Evolutionary conservation across 2,329 filamentous ascomycete species (phyloP).

Genomic region (Talaromyces sp.): DNA sequence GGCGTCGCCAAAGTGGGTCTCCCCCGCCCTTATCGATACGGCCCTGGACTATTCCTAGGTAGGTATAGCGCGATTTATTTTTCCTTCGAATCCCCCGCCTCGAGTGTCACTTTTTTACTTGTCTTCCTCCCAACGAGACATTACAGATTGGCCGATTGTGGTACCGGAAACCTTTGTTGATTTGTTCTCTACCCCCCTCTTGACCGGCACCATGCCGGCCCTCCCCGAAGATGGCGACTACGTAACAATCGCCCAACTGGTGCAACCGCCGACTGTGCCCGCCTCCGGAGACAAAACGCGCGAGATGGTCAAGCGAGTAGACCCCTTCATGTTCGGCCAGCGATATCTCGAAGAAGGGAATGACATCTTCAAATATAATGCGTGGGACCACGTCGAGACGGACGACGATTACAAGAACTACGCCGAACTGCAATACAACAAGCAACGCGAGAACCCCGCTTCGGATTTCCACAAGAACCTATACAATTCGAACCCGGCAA

Average conservation of each 20-base stretch:
- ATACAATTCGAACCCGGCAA: slow-evolving; percentile 85
- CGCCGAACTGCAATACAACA: slow-evolving; percentile 73
- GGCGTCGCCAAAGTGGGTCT: not conserved
- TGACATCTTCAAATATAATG: slow-evolving; percentile 94
- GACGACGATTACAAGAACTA: slow-evolving; percentile 84
- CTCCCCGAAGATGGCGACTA: slow-evolving; percentile 23
- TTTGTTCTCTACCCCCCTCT: not conserved
- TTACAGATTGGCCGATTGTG: not conserved
- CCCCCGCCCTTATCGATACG: slow-evolving; percentile 4
- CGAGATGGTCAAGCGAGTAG: slow-evolving; percentile 76
- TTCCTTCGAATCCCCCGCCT: slow-evolving; percentile 5
- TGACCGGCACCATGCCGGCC: slow-evolving; percentile 9
- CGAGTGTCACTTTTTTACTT: not conserved
- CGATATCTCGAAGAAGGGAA: slow-evolving; percentile 77
- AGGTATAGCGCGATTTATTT: slow-evolving; percentile 8
- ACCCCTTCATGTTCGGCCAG: slow-evolving; percentile 94
- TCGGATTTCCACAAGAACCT: slow-evolving; percentile 87
- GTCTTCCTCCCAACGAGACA: not conserved
- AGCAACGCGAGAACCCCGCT: slow-evolving; percentile 80
- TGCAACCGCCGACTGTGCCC: slow-evolving; percentile 42
- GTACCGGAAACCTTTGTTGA: not conserved
- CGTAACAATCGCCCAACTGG: slow-evolving; percentile 34
- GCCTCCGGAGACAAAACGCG: slow-evolving; percentile 56
- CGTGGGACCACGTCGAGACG: slow-evolving; percentile 96
- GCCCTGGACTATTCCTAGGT: not conserved